Evolutionary conservation across 495 filamentous ascomycete species (phyloP), one percentile per base, ranked within the genome.

Genomic region (Niebla homalea): DNA sequence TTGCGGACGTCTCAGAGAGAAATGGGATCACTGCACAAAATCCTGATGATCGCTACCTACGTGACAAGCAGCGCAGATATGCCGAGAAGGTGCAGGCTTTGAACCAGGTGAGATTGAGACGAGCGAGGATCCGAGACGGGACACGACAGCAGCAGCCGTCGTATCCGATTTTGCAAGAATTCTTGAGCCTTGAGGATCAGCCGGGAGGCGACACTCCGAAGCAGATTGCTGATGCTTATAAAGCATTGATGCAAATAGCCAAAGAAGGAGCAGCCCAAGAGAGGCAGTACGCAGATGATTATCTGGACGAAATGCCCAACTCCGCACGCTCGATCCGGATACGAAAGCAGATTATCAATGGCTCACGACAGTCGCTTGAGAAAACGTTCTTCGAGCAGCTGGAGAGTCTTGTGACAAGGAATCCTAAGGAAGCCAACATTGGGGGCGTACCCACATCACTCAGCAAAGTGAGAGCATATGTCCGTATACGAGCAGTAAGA

Each of bases 391-490:
- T 79, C 56, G 67, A 71, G 39, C 77, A 87, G 50, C 70, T 95
- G 36, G 83, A 94, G 55, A 67, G 61, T n/a, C 64, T 81, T 19
- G 83, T 97, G 49, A 67, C 76, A 25, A 90, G 84, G 60, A 84
- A 90, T 59, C 88, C 89, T 4, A 76, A 81, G 43, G 88, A 95
- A 61, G 93, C 92, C 10, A 87, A 85, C 59, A 69, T 95, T 48
- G 92, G 92, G 32, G 92, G 92, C 51, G 78, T 87, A 35, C 92
- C 92, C 0, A 85, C 86, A 41, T 78, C 84, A 2, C 70, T 87
- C 53, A 92, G 88, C 70, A 93, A 92, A 67, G 81, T 96, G 60
- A 84, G 87, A 51, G 92, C 87, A 1, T 99, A 88, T 59, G 83
- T 97, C 61, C 79, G 86, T 44, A 73, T 94, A 50, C 78, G 82